These are phyloP conservation scores for Russula compacta DNA, from an alignment of 768 basidiomycete species.

Conservation along the genomic window DNA sequence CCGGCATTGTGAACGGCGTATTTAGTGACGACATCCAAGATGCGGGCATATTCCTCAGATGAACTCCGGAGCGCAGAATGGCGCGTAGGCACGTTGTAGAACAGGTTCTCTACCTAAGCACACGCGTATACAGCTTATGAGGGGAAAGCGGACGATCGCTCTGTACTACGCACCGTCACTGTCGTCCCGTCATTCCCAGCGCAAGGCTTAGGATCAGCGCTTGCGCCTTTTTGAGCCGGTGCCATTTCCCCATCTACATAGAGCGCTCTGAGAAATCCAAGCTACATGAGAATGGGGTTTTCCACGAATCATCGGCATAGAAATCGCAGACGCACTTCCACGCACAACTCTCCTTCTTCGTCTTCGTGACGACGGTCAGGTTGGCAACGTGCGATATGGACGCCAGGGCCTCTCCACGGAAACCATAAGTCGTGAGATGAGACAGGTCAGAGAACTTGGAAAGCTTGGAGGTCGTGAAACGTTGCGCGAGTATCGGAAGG, in stretches of 20 bases:
- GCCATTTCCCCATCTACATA: slow-evolving; percentile 74
- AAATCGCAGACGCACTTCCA: slow-evolving; percentile 67
- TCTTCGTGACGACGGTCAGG: slow-evolving; percentile 86
- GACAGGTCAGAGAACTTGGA: slow-evolving; percentile 79
- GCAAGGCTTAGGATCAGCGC: slow-evolving; percentile 73
- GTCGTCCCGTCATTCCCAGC: slow-evolving; percentile 94
- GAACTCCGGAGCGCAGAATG: slow-evolving; percentile 74
- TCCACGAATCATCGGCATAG: background rate
- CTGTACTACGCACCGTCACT: slow-evolving; percentile 49
- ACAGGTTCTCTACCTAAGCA: slow-evolving; percentile 83
- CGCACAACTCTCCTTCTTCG: slow-evolving; percentile 68
- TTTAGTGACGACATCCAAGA: slow-evolving; percentile 84
- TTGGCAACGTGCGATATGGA: slow-evolving; percentile 93
- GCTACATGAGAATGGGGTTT: background rate
- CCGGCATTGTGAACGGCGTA: slow-evolving; percentile 92
- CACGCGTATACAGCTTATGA: background rate
- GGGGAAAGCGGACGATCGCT: background rate
- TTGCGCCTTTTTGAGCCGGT: slow-evolving; percentile 60
- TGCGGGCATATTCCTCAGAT: slow-evolving; percentile 87
- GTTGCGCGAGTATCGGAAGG: slow-evolving; percentile 82
- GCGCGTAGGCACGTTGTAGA: slow-evolving; percentile 87
- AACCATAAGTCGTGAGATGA: slow-evolving; percentile 85
- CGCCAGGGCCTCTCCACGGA: slow-evolving; percentile 93
- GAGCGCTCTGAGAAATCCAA: background rate
- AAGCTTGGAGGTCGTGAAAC: slow-evolving; percentile 94